Percentiles rank a stretch among this genome's conserved stretches.
Evolutionary conservation across 1,284 basidiomycete species (phyloP).

Genomic region (Rhodotorula sp.): DNA sequence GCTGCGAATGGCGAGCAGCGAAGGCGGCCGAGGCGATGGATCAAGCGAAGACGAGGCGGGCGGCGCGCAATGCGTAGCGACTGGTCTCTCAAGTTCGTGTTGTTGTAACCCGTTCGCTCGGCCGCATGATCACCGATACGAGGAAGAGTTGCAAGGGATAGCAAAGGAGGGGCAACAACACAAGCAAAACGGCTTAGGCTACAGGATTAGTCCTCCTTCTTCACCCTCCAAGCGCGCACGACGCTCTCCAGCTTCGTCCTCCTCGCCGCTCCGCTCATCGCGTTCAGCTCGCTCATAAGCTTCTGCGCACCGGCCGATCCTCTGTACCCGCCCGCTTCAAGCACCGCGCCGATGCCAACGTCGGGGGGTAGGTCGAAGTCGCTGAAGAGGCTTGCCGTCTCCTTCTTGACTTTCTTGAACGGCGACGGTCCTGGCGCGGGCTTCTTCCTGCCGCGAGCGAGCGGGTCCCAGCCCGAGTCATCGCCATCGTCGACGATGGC

Average conservation of each 20-base stretch:
- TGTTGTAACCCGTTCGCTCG: not conserved
- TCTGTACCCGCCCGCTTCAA: not conserved
- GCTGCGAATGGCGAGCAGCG: constrained; percentile 40
- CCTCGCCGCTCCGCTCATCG: not conserved
- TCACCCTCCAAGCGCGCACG: not conserved
- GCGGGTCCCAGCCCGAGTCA: not conserved
- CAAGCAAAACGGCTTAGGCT: not conserved
- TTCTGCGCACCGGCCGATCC: not conserved
- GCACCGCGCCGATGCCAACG: not conserved
- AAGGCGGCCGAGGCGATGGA: constrained; percentile 33
- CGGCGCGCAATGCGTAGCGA: not conserved
- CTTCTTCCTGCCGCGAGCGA: not conserved
- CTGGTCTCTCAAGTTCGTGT: not conserved
- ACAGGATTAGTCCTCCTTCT: not conserved
- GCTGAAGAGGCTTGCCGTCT: not conserved
- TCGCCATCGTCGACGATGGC: not conserved
- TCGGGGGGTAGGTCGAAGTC: not conserved
- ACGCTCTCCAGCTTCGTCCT: not conserved
- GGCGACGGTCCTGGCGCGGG: not conserved
- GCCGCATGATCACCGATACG: too few species aligned
- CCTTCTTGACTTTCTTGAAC: not conserved
- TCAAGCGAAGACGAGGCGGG: constrained; percentile 2
- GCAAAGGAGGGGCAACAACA: not conserved
- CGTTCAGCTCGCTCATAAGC: not conserved
- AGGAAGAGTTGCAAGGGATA: not conserved